phyloP scores from a whole-genome alignment of 2,329 filamentous ascomycete genomes.

The Clonostachys sp. region DNA sequence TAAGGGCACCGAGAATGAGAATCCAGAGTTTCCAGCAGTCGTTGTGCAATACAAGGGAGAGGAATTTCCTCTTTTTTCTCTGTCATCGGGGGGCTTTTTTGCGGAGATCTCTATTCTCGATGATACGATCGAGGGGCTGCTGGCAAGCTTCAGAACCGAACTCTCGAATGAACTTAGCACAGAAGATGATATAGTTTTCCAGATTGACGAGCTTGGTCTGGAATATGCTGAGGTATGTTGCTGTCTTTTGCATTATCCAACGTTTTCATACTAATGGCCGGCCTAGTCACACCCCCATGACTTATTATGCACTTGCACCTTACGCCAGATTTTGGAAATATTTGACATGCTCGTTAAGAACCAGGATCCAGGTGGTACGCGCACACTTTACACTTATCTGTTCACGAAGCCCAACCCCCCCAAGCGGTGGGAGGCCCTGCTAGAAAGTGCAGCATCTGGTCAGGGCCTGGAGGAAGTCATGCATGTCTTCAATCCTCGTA shows the following conservation, averaged over 20 bases:
- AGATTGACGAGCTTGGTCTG: conserved; percentile 45
- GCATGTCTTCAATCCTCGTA: conserved; percentile 21
- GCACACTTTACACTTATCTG: conserved; percentile 34
- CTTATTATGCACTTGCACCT: conserved; percentile 25
- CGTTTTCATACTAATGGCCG: conserved; percentile 14
- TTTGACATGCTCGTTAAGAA: conserved; percentile 37
- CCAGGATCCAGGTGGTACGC: conserved; percentile 30
- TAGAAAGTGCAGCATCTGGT: conserved; percentile 34
- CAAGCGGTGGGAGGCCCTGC: conserved; percentile 30
- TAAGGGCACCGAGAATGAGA: conserved; percentile 1
- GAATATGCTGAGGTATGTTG: conserved; percentile 45
- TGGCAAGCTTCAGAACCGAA: conserved; percentile 38
- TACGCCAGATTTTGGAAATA: conserved; percentile 34
- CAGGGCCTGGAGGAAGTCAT: conserved; percentile 34
- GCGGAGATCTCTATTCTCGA: conserved; percentile 34
- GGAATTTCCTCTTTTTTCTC: conserved; percentile 34
- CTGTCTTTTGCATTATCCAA: not conserved
- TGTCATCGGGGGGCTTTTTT: conserved; percentile 34
- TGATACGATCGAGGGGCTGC: conserved; percentile 35
- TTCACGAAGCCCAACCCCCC: conserved; percentile 31
- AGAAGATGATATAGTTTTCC: conserved; percentile 44
- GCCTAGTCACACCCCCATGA: conserved; percentile 26
- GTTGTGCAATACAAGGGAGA: conserved; percentile 37
- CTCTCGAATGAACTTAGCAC: conserved; percentile 36
- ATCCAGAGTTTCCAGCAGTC: conserved; percentile 24